Evolutionary conservation across 345 rosid genomes (phyloP), one percentile per base, ranked within the genome.

Genomic region (Cardamine occulta): DNA sequence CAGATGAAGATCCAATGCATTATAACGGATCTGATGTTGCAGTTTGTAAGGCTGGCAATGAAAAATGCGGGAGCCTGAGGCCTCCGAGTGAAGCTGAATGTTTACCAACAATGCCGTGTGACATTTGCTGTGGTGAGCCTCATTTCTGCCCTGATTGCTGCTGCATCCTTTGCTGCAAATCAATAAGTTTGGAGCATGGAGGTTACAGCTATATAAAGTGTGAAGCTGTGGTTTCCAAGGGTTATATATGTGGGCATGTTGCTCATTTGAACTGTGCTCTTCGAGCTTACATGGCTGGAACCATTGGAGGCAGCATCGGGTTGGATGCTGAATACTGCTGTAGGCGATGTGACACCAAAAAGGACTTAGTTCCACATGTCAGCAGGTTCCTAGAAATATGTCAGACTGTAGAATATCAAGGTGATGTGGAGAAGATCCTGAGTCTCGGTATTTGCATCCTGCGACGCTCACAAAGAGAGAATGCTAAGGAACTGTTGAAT

Each of bases 221-320:
- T 56, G 91, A 90, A 76, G 90, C 92, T 49, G 44, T 69, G 80
- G 86, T 81, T 21, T 74, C 75, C 7, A 84, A 86, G 57, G 85
- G 82, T 65, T 73, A 47, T 68, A 78, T 84, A 13, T 94, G 98
- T 52, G 91, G 92, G 32, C 97, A 91, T 76, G 80, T 90, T 81
- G 91, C 98, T 74, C 97, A 91, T 76, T n/a, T 91, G 69, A 85
- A 82, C 65, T 91, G 97, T 79, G 97, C 95, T 70, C 92, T 91
- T 65, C 88, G 86, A 19, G 82, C 88, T 62, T 91, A 86, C 80
- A 80, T 88, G 92, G 96, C 97, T 81, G 98, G 96, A 49, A 87
- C 89, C 17, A 74, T 90, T 48, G 96, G 96, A 72, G 98, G 97
- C 74, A 84, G 83, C 71, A 88, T 94, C 14, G 91, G 91, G n/a